A percentile compares a stretch with the other conserved stretches of the same genome.
phyloP scores from a whole-genome alignment of 2,329 filamentous ascomycete genomes.

The Diplodia seriata region DNA sequence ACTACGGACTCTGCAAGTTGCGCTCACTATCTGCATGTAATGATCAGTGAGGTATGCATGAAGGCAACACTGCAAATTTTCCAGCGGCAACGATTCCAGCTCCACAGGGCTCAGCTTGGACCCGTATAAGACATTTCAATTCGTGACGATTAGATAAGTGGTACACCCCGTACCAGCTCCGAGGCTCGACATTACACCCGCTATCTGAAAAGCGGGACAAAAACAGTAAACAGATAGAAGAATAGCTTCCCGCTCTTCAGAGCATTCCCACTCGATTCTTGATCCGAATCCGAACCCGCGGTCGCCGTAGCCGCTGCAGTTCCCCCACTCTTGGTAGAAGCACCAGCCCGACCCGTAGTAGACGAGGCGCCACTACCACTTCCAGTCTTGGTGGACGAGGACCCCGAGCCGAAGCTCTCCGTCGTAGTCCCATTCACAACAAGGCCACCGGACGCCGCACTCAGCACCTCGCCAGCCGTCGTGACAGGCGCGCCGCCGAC shows the following conservation, averaged over 20 bases:
- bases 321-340: neutral
- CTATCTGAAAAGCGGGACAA: neutral
- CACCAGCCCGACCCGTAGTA: neutral
- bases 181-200: neutral
- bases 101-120: too few species aligned
- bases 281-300: neutral
- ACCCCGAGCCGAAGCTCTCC: neutral
- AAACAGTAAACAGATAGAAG: neutral
- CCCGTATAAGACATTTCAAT: too few species aligned
- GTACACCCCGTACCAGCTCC: too few species aligned
- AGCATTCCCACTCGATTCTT: neutral
- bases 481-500: conserved; percentile 3
- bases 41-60: too few species aligned
- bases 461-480: neutral
- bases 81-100: too few species aligned
- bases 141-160: too few species aligned
- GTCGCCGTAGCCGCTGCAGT: neutral
- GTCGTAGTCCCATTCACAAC: neutral
- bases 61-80: too few species aligned
- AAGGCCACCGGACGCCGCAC: neutral
- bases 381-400: neutral
- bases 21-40: too few species aligned
- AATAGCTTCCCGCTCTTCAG: neutral
- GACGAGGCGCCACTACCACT: neutral
- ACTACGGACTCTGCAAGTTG: too few species aligned